Evolutionary conservation across 1,284 basidiomycete species (phyloP).

Genomic region (Melampsora occidentalis): DNA sequence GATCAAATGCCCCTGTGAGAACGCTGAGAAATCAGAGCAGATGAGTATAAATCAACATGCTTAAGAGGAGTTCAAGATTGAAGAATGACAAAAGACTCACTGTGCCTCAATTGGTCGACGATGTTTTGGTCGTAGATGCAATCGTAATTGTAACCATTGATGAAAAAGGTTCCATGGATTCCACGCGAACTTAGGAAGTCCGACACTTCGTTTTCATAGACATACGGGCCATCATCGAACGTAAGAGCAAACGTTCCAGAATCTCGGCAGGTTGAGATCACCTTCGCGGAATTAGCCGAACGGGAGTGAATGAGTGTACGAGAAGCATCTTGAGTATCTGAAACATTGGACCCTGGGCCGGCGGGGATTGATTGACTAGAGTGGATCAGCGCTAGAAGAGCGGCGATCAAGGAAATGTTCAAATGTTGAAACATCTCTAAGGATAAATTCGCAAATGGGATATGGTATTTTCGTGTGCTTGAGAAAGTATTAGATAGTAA

Average conservation of each 20-base stretch:
- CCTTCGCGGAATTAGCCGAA: background rate
- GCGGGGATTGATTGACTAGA: background rate
- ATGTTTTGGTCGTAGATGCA: constrained; percentile 7
- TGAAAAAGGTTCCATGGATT: constrained; percentile 1
- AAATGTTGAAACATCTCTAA: constrained; percentile 2
- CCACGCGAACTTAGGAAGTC: background rate
- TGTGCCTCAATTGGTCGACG: constrained; percentile 4
- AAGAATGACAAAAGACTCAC: background rate
- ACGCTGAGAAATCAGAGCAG: constrained; percentile 1
- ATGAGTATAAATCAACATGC: background rate
- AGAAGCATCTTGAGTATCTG: background rate
- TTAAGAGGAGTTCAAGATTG: background rate
- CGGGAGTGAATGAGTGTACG: background rate
- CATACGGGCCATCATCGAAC: constrained; percentile 3
- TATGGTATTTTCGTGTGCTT: background rate
- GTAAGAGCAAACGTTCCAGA: background rate
- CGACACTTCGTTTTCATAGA: background rate
- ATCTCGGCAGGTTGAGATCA: constrained; percentile 1
- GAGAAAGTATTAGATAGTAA: too few species aligned
- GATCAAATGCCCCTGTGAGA: constrained; percentile 23
- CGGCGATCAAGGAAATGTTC: background rate
- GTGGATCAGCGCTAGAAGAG: background rate
- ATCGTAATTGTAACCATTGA: constrained; percentile 11
- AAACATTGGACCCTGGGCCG: background rate
- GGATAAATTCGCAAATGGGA: background rate